A percentile compares a stretch with the other conserved stretches of the same genome.
Conservation (phyloP, 2,329 filamentous ascomycete species). For the Trichoderma cornu-damae region DNA sequence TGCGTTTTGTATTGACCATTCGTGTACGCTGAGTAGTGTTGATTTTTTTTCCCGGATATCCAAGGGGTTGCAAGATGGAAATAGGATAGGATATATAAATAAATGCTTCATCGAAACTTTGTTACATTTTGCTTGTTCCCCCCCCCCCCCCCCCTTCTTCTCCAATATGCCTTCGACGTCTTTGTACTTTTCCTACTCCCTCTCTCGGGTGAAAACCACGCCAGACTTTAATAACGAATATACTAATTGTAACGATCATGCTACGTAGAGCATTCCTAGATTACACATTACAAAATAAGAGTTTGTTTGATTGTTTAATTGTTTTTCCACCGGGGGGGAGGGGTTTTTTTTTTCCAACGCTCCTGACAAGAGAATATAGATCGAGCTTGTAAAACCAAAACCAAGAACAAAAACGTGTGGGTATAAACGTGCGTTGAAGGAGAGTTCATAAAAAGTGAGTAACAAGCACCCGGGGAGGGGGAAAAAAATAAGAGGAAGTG, state of each 20-base stretch:
- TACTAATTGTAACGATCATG: neutral
- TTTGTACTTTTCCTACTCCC: neutral
- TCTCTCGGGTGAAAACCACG: neutral
- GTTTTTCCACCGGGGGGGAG: too few species aligned
- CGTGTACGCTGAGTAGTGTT: neutral
- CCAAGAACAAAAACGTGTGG: neutral
- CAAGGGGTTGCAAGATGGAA: neutral
- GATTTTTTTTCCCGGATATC: neutral
- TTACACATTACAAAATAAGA: constrained; percentile 9
- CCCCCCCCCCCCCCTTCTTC: too few species aligned
- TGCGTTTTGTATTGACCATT: constrained; percentile 2
- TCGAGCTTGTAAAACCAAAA: neutral
- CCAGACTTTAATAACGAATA: neutral
- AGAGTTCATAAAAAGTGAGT: constrained; percentile 2
- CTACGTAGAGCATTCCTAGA: neutral
- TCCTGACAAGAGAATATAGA: neutral
- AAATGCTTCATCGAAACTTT: neutral
- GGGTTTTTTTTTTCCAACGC: too few species aligned
- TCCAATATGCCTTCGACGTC: too few species aligned
- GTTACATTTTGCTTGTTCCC: neutral
- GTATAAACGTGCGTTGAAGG: constrained; percentile 15
- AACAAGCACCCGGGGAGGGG: too few species aligned
- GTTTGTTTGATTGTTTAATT: too few species aligned
- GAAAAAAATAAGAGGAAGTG: too few species aligned
- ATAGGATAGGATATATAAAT: neutral